Conservation (phyloP, 495 filamentous ascomycete genomes). For the Aspergillus ostianus region DNA sequence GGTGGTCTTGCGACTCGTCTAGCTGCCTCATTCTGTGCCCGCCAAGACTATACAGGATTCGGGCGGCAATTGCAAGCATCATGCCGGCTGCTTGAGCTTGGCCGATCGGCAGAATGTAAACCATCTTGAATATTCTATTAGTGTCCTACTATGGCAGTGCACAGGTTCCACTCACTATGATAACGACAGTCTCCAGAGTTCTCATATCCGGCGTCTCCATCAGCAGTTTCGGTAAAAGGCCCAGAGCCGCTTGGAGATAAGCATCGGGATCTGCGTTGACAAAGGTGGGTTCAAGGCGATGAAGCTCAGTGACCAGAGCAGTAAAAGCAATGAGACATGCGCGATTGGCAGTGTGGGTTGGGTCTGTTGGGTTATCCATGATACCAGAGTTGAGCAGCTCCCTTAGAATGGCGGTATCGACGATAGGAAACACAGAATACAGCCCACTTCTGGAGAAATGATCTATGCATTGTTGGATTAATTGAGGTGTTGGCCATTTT, state of each 20-base stretch:
- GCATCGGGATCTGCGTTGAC: conserved; percentile 21
- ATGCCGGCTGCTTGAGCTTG: conserved; percentile 22
- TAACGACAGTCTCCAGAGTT: conserved; percentile 24
- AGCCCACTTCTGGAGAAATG: conserved; percentile 22
- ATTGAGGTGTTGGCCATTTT: conserved; percentile 19
- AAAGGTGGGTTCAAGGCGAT: conserved; percentile 25
- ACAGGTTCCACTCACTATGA: conserved; percentile 19
- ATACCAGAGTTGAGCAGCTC: conserved; percentile 20
- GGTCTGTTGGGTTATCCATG: conserved; percentile 12
- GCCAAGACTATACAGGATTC: conserved; percentile 22
- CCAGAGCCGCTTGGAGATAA: conserved; percentile 24
- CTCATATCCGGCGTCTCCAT: conserved; percentile 23
- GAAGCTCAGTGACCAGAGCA: conserved; percentile 25
- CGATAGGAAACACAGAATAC: conserved; percentile 29
- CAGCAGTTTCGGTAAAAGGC: conserved; percentile 21
- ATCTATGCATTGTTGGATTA: conserved; percentile 23
- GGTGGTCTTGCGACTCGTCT: not conserved
- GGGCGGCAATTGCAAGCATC: conserved; percentile 23
- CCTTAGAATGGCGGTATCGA: conserved; percentile 16
- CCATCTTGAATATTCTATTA: conserved; percentile 11
- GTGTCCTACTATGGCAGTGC: too few relatives aligned
- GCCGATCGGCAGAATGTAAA: conserved; percentile 24
- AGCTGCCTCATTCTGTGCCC: conserved; percentile 15
- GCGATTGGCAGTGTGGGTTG: conserved; percentile 14
- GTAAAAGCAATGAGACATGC: conserved; percentile 29